Base-by-base conservation (phyloP, 257 asterid genomes). In the Mentha longifolia region DNA sequence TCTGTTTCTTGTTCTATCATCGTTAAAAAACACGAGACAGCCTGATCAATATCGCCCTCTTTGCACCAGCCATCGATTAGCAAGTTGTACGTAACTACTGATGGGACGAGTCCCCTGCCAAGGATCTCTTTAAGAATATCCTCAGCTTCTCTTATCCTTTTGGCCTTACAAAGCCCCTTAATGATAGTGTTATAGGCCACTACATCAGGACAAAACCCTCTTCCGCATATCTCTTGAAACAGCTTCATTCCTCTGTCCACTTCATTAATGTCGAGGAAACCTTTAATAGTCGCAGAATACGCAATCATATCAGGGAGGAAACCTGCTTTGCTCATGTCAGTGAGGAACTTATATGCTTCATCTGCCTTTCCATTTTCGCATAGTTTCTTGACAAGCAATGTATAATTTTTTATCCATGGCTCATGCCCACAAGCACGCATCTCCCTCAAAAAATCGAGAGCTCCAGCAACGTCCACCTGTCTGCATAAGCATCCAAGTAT, bases 371-470 rank as follows among this genome's bases (percentile, higher is more conserved):
- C 89, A 17, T 75, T 66, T 68, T 80, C 80, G 66, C 96, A 93
- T 16, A 93, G 81, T 70, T 82, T 87, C 79, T 80, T 77, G 43
- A 85, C 81, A 61, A 93, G 98, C 54, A 86, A 69, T 0, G 96
- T 87, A 54, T 86, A 86, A 76, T 91, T 52, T 79, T 91, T 93
- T 77, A 93, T 93, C 98, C 98, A 93, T 22, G 98, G 98, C 68
- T 77, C 86, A 62, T 86, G 85, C 78, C 98, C 96, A 60, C 75
- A 47, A 41, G 47, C 70, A 60, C 96, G 94, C 94, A 93, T 91
- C 79, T 85, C 90, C 82, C 71, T 84, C 67, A 91, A 67, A 61
- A 93, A 67, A 71, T 75, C 75, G 74, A 91, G 86, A 70, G 92
- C 92, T 43, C 85, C 89, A 50, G 28, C 74, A 66, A 78, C 83